Evolutionary conservation across 306 rosid species (phyloP).

Genomic region (Malus asiatica): DNA sequence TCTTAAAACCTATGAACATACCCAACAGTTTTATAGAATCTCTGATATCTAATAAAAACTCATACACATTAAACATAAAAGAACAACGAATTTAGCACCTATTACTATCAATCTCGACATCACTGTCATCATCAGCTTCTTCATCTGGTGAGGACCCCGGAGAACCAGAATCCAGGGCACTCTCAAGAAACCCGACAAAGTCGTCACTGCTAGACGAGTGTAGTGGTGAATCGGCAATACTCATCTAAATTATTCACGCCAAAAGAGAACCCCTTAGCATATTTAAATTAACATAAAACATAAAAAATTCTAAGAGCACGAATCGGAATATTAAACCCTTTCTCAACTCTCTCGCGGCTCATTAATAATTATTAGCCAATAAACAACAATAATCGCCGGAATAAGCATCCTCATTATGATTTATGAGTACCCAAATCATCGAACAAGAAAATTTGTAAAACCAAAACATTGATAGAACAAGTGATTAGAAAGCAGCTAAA

Average conservation of each 20-base stretch:
- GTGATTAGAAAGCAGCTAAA: no score
- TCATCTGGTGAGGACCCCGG: not conserved
- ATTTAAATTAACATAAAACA: not conserved
- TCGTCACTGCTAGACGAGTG: not conserved
- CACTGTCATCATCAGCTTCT: not conserved
- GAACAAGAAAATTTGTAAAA: no score
- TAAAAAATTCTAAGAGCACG: no score
- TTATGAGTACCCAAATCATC: no score
- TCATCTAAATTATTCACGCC: slow-evolving; percentile 4
- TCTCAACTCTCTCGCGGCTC: no score
- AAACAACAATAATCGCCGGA: no score
- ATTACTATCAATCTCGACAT: not conserved
- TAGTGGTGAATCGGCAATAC: slow-evolving; percentile 6
- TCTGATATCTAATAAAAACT: not conserved
- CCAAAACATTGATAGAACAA: no score
- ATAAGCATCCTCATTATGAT: no score
- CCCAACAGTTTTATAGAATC: not conserved
- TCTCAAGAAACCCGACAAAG: not conserved
- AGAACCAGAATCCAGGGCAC: not conserved
- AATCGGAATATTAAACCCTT: no score
- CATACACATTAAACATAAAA: not conserved
- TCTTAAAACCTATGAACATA: not conserved
- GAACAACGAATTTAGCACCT: not conserved
- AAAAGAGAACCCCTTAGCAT: not conserved
- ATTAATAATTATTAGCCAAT: no score